Conservation (phyloP, 495 filamentous ascomycete genomes). For the Poronia punctata region DNA sequence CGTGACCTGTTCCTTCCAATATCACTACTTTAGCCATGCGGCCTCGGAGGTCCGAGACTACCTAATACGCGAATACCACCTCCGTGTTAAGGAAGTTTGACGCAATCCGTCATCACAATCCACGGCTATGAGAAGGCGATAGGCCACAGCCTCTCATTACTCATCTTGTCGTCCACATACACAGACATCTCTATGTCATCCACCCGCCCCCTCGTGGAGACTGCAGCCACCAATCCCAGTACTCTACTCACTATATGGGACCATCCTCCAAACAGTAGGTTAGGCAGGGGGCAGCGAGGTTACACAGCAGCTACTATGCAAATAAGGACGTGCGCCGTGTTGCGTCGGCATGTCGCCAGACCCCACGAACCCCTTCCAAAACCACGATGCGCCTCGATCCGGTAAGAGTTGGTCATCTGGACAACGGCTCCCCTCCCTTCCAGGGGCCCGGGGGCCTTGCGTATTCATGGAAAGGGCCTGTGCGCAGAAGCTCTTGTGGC, state of each 20-base stretch:
- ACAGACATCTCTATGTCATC: background rate
- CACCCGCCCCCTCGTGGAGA: background rate
- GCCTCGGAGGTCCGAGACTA: conserved; percentile 24
- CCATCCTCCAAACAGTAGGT: background rate
- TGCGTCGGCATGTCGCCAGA: conserved; percentile 5
- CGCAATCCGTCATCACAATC: conserved; percentile 6
- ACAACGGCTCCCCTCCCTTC: conserved; percentile 3
- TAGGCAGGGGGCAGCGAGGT: conserved; percentile 6
- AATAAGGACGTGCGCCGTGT: conserved; percentile 8
- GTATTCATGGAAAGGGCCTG: conserved; percentile 6
- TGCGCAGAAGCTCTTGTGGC: conserved; percentile 3
- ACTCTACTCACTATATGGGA: conserved; percentile 1
- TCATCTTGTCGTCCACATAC: conserved; percentile 1
- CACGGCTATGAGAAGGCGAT: conserved; percentile 1
- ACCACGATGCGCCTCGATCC: conserved; percentile 3
- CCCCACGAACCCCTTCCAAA: conserved; percentile 8
- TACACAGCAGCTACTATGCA: conserved; percentile 1
- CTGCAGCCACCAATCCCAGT: conserved; percentile 6
- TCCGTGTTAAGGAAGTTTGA: conserved; percentile 9
- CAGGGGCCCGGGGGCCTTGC: conserved; percentile 8
- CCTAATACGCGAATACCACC: conserved; percentile 17
- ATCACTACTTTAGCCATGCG: conserved; percentile 18
- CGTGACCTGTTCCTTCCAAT: conserved; percentile 4
- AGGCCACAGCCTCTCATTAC: background rate
- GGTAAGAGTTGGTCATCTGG: conserved; percentile 8